Evolutionary conservation across 768 basidiomycete species (phyloP).

Genomic region (Butyriboletus loyo): DNA sequence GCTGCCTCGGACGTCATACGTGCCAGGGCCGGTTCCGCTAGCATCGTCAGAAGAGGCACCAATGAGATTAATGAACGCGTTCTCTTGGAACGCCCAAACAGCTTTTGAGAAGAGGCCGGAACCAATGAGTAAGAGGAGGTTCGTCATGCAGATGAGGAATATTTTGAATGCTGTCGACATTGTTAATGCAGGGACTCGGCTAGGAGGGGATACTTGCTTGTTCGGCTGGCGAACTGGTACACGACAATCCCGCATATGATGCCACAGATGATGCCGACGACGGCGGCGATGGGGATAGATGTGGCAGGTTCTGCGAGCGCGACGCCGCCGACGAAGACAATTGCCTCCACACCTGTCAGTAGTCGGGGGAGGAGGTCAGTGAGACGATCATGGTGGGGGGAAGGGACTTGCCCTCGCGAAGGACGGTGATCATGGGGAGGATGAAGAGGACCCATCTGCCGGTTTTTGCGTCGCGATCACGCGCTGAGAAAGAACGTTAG

Average conservation of each 20-base stretch:
- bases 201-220: constrained; percentile 43
- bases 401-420: constrained; percentile 72
- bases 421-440: constrained; percentile 86
- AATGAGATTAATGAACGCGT: constrained; percentile 65
- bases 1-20: constrained; percentile 74
- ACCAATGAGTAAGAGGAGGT: constrained; percentile 89
- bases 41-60: constrained; percentile 71
- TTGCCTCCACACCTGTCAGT: constrained; percentile 71
- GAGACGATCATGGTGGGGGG: too few relatives aligned
- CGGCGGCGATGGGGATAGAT: constrained; percentile 87
- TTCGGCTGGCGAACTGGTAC: constrained; percentile 75
- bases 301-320: constrained; percentile 78
- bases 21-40: constrained; percentile 76
- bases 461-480: constrained; percentile 46
- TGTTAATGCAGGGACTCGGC: neutral
- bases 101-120: constrained; percentile 87
- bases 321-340: constrained; percentile 92
- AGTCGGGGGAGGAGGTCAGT: neutral
- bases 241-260: constrained; percentile 70
- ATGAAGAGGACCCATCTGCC: constrained; percentile 88
- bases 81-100: constrained; percentile 66
- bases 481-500: constrained; percentile 28
- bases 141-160: constrained; percentile 91
- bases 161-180: constrained; percentile 58
- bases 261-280: constrained; percentile 80